phyloP scores from a whole-genome alignment of 768 basidiomycete genomes.

The Suillus discolor region DNA sequence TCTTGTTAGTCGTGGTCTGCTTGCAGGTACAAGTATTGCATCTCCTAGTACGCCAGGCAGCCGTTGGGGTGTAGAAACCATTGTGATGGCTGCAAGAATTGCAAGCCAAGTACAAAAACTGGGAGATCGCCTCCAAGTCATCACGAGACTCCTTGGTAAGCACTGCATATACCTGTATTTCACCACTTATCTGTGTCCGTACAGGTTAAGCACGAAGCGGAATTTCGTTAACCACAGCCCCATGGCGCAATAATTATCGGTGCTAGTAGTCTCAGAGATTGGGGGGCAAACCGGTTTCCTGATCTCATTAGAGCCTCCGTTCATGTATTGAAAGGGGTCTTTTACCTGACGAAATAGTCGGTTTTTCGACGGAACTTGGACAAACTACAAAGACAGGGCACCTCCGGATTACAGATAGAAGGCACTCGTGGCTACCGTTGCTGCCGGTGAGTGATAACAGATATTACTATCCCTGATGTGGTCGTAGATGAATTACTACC shows the following conservation, averaged over 20 bases:
- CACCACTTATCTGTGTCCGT: background rate
- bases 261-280: slow-evolving; percentile 33
- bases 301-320: background rate
- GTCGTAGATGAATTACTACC: background rate
- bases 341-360: slow-evolving; percentile 6
- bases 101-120: background rate
- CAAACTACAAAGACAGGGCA: background rate
- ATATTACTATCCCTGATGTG: background rate
- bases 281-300: background rate
- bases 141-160: background rate
- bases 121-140: background rate
- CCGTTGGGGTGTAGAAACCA: background rate
- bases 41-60: slow-evolving; percentile 8
- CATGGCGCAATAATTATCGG: slow-evolving; percentile 47
- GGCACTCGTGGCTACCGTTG: background rate
- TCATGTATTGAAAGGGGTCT: slow-evolving; percentile 2
- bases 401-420: slow-evolving; percentile 4
- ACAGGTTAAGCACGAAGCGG: slow-evolving; percentile 38
- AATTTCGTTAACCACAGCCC: slow-evolving; percentile 48
- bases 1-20: slow-evolving; percentile 28
- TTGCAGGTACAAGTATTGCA: slow-evolving; percentile 30
- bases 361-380: slow-evolving; percentile 8
- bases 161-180: background rate
- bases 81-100: slow-evolving; percentile 1
- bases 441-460: background rate